Conservation (phyloP, 176 grass and related monocot genomes). For the barley (Hordeum vulgare) region DNA sequence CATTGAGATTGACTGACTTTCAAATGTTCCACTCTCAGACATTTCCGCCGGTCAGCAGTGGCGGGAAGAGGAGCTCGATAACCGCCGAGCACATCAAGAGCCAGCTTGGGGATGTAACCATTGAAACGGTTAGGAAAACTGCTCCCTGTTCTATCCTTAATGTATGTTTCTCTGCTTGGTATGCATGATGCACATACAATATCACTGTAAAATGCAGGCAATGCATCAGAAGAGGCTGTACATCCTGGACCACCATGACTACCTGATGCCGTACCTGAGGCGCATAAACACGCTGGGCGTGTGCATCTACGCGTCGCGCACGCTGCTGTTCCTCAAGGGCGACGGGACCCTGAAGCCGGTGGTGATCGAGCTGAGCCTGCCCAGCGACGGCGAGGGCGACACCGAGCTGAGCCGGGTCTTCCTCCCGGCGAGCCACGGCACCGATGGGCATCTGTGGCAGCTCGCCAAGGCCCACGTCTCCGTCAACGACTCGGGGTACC, state of each 20-base stretch:
- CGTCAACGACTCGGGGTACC: conserved; percentile 90
- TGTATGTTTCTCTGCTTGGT: not conserved
- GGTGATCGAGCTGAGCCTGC: conserved; percentile 73
- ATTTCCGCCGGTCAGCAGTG: conserved; percentile 58
- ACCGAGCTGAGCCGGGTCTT: conserved; percentile 53
- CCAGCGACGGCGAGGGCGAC: not conserved
- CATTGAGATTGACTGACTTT: not conserved
- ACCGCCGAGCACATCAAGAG: conserved; percentile 26
- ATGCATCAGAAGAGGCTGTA: conserved; percentile 43
- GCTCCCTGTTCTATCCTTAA: not conserved
- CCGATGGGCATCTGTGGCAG: conserved; percentile 46
- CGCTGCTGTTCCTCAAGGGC: conserved; percentile 65
- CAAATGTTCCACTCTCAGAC: conserved; percentile 17
- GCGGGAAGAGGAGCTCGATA: conserved; percentile 48
- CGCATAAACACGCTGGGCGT: conserved; percentile 61
- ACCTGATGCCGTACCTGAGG: conserved; percentile 73
- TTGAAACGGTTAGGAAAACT: conserved; percentile 22
- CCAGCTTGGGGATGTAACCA: conserved; percentile 40
- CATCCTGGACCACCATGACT: conserved; percentile 90
- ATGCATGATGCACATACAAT: not conserved
- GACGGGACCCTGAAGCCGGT: conserved; percentile 60
- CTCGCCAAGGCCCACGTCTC: conserved; percentile 83
- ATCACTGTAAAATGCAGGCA: conserved; percentile 34
- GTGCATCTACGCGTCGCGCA: conserved; percentile 86
- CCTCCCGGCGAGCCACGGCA: conserved; percentile 36